Conservation (phyloP, 2,329 filamentous ascomycete genomes). For the Diaporthe sp. region DNA sequence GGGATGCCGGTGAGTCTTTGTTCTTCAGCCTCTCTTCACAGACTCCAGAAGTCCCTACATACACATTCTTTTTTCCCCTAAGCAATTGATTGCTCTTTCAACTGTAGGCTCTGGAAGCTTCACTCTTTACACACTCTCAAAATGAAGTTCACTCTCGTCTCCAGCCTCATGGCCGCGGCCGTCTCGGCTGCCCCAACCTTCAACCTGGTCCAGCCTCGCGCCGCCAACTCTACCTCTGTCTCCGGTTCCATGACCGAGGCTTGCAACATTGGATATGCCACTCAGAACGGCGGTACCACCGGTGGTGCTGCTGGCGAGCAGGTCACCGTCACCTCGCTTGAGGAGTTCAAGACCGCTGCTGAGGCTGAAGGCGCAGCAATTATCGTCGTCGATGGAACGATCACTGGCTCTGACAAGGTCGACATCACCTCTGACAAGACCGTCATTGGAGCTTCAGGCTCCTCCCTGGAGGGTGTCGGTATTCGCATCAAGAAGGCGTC, state of each 20-base stretch:
- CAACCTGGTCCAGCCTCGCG: constrained; percentile 3
- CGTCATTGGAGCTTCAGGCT: constrained; percentile 58
- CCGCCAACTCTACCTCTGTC: neutral
- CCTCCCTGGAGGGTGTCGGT: constrained; percentile 59
- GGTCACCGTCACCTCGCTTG: constrained; percentile 65
- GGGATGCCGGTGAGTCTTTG: neutral
- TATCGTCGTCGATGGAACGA: constrained; percentile 59
- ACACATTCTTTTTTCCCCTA: constrained; percentile 26
- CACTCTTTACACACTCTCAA: constrained; percentile 23
- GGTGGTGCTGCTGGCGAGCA: constrained; percentile 68
- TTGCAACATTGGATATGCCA: constrained; percentile 57
- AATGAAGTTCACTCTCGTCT: constrained; percentile 36
- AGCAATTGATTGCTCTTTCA: constrained; percentile 20
- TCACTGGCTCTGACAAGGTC: constrained; percentile 57
- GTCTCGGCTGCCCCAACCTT: constrained; percentile 29
- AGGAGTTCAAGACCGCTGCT: constrained; percentile 63
- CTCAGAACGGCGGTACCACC: constrained; percentile 63
- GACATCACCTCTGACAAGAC: constrained; percentile 63
- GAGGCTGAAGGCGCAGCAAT: constrained; percentile 58
- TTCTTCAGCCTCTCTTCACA: constrained; percentile 30
- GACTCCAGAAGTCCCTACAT: constrained; percentile 31
- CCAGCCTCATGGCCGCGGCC: constrained; percentile 22
- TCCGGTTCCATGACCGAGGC: constrained; percentile 36
- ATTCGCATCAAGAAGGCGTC: constrained; percentile 63
- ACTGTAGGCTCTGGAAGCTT: constrained; percentile 37